These are phyloP conservation scores for Fomitopsis schrenkii DNA, from an alignment of 1,284 basidiomycete species.

Conservation along the genomic window DNA sequence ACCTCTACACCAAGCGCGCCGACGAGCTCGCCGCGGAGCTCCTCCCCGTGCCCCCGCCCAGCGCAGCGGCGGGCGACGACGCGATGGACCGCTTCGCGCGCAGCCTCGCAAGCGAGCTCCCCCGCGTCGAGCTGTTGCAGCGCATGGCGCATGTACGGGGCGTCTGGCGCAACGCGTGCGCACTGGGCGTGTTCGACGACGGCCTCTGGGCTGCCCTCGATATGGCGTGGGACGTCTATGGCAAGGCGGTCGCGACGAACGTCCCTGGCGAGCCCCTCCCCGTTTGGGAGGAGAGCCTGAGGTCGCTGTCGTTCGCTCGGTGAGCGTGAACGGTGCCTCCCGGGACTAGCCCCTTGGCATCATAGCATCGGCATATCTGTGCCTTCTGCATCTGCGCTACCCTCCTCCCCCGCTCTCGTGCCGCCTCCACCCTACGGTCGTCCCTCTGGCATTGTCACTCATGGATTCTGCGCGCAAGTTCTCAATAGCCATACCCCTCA, in stretches of 20 bases:
- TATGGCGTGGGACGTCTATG: slow-evolving; percentile 49
- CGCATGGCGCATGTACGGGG: slow-evolving; percentile 43
- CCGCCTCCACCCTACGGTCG: background rate
- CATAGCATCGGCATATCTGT: too few relatives aligned
- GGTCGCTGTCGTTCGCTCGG: background rate
- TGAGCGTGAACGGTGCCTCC: background rate
- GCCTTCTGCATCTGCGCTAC: too few relatives aligned
- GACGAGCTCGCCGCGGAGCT: slow-evolving; percentile 43
- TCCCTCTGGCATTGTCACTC: background rate
- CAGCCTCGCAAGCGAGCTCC: slow-evolving; percentile 27
- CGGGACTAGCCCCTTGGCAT: background rate
- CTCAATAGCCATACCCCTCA: background rate
- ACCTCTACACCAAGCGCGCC: slow-evolving; percentile 60
- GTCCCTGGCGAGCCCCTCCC: background rate
- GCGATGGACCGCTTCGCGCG: slow-evolving; percentile 22
- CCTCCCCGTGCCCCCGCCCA: slow-evolving; percentile 42
- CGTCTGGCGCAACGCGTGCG: slow-evolving; percentile 59
- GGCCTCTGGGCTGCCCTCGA: slow-evolving; percentile 54
- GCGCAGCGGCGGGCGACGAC: slow-evolving; percentile 8
- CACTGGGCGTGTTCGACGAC: slow-evolving; percentile 54
- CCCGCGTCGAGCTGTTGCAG: slow-evolving; percentile 33
- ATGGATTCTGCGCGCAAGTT: background rate
- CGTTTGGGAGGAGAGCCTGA: background rate
- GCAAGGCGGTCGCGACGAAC: background rate
- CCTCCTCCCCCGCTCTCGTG: background rate